A percentile compares a stretch with the other conserved stretches of the same genome.
These are phyloP conservation scores for Gnaphalium uliginosum DNA, from an alignment of 129 eudicot species.

Conservation along the genomic window DNA sequence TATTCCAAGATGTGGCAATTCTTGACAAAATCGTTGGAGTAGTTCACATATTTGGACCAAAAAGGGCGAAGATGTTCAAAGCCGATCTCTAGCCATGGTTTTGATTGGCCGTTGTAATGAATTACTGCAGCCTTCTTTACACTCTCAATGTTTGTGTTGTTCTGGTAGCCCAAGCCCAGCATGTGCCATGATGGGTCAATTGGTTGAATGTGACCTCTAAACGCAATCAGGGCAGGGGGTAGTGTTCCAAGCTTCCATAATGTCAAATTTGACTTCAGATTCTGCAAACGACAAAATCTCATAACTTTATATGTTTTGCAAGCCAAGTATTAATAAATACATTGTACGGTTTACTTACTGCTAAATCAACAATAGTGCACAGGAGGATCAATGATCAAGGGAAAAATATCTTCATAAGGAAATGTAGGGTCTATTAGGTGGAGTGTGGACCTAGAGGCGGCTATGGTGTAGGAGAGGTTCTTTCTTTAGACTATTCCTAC, in stretches of 20 bases:
- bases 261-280: slow-evolving; percentile 82
- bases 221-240: slow-evolving; percentile 95
- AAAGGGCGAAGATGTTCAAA: slow-evolving; percentile 93
- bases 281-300: slow-evolving; percentile 45
- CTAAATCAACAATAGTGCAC: not conserved
- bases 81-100: slow-evolving; percentile 96
- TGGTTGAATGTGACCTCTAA: slow-evolving; percentile 80
- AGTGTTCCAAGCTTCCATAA: slow-evolving; percentile 97
- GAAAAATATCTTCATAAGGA: too few relatives aligned
- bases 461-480: not conserved
- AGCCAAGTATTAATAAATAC: not conserved
- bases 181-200: slow-evolving; percentile 96
- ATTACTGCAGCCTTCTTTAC: slow-evolving; percentile 91
- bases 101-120: slow-evolving; percentile 96
- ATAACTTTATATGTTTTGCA: not conserved
- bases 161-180: slow-evolving; percentile 98
- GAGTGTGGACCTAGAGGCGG: not conserved
- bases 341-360: not conserved
- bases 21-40: slow-evolving; percentile 81
- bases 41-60: slow-evolving; percentile 90
- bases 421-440: not conserved
- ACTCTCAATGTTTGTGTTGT: slow-evolving; percentile 67
- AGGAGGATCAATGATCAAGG: not conserved
- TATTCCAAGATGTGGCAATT: slow-evolving; percentile 89
- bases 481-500: not conserved